A percentile compares a stretch with the other conserved stretches of the same genome.
Evolutionary conservation across 805 yeast genomes (phyloP).

Genomic region (Saturnispora sanitii): DNA sequence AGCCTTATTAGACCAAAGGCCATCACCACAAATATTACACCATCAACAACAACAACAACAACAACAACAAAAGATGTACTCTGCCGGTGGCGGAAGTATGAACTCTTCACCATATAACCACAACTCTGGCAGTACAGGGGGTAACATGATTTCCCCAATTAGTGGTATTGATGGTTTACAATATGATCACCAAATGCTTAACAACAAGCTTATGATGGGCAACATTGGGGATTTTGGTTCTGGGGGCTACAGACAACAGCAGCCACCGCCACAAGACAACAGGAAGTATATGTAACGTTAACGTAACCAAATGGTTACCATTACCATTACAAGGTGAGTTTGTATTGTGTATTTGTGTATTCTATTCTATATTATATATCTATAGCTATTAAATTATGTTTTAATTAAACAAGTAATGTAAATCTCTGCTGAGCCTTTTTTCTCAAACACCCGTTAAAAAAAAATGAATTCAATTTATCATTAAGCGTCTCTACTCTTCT

Average conservation of each 20-base stretch:
- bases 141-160: slow-evolving; percentile 12
- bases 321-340: too few relatives aligned
- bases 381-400: too few relatives aligned
- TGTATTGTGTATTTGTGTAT: too few relatives aligned
- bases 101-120: slow-evolving; percentile 12
- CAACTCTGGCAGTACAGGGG: slow-evolving; percentile 11
- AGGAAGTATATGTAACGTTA: too few relatives aligned
- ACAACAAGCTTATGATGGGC: slow-evolving; percentile 47
- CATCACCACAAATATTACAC: slow-evolving; percentile 5
- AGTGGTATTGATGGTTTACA: slow-evolving; percentile 5
- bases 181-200: slow-evolving; percentile 18
- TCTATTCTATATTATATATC: too few relatives aligned
- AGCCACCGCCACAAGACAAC: slow-evolving; percentile 9
- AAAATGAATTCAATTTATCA: too few relatives aligned
- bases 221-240: slow-evolving; percentile 41
- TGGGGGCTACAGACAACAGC: slow-evolving; percentile 13
- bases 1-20: slow-evolving; percentile 11
- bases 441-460: background rate
- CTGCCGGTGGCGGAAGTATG: slow-evolving; percentile 13
- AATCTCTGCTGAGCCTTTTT: slow-evolving; percentile 6
- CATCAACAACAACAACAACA: slow-evolving; percentile 8
- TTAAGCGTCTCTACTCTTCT: background rate
- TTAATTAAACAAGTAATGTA: too few relatives aligned
- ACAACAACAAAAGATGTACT: slow-evolving; percentile 3
- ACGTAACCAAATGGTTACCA: too few relatives aligned